Evolutionary conservation across 495 filamentous ascomycete genomes (phyloP), one percentile per base, ranked within the genome.

Genomic region (Podospora tetraspora): DNA sequence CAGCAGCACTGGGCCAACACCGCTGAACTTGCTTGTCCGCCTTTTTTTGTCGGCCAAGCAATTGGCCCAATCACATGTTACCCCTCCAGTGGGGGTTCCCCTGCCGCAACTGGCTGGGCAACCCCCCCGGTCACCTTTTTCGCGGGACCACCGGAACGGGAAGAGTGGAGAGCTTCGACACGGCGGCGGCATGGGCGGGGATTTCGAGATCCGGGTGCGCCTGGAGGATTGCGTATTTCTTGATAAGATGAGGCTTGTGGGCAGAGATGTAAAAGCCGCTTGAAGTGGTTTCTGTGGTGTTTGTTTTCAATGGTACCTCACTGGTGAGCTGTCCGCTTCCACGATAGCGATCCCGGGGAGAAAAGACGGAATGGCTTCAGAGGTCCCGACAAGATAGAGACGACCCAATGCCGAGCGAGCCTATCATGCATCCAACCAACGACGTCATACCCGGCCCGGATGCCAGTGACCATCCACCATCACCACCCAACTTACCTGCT

Each of bases 31-130:
- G 19, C 43, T 16, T 52, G 19, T 52, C 43, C 43, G 43, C 43
- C 43, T 52, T 52, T 52, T 52, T 52, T 52, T 59, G 58, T 13
- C 24, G 10, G 58, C 58, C 21, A 27, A 23, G 58, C 58, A 59
- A 52, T 52, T 59, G 16, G 61, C 23, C 61, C 61, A 62, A 62
- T 62, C 61, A 62, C 29, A 32, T 62, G 61, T 12, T 52, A 32
- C 61, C 27, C n/a, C 61, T 62, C 21, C 19, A 62, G 61, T 62
- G 61, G 61, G 61, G 25, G 25, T 21, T 19, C 37, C 32, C 32
- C 32, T 34, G 11, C 32, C 32, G 32, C 32, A 25, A 34, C 32
- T 34, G 32, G 9, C 34, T 37, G 34, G 32, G 27, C 27, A 29
- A 2, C 32, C 3, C 37, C 37, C 7, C 16, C 16, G 19, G 16